Evolutionary conservation across 1,284 basidiomycete species (phyloP).

Genomic region (Trichosporon sp.): DNA sequence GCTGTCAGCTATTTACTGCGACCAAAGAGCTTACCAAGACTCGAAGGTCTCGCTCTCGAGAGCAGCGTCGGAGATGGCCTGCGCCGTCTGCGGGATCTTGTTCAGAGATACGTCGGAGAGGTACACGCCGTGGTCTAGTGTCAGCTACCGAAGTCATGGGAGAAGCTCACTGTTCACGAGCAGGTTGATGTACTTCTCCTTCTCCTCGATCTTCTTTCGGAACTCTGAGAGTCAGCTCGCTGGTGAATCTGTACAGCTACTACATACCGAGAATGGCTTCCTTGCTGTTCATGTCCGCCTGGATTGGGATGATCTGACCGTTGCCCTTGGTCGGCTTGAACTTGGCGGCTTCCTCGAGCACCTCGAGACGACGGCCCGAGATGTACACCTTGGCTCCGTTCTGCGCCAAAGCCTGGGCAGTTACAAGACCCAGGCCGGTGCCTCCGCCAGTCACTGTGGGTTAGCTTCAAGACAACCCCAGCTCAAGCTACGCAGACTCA

Average conservation of each 20-base stretch:
- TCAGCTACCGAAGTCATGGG: background rate
- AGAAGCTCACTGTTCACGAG: constrained; percentile 36
- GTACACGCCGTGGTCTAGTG: constrained; percentile 42
- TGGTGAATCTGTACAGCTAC: background rate
- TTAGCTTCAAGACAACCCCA: background rate
- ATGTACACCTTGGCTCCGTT: constrained; percentile 46
- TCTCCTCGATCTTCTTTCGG: constrained; percentile 23
- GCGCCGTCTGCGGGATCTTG: constrained; percentile 35
- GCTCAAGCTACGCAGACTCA: constrained; percentile 13
- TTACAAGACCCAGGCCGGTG: constrained; percentile 42
- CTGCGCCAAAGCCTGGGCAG: constrained; percentile 36
- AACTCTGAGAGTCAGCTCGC: constrained; percentile 23
- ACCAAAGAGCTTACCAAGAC: constrained; percentile 25
- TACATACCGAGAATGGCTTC: constrained; percentile 34
- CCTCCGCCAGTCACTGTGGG: constrained; percentile 40
- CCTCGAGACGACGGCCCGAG: constrained; percentile 39
- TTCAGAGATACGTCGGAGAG: constrained; percentile 27
- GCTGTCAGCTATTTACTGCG: background rate
- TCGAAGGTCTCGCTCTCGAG: constrained; percentile 40
- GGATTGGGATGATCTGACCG: constrained; percentile 36
- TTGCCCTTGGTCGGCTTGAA: constrained; percentile 12
- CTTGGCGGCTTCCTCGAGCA: constrained; percentile 34
- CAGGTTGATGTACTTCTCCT: constrained; percentile 39
- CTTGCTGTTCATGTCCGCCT: constrained; percentile 41
- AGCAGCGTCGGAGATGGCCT: constrained; percentile 39